Conservation (phyloP, 2,329 filamentous ascomycete species). For the Penicillium sclerotiorum region DNA sequence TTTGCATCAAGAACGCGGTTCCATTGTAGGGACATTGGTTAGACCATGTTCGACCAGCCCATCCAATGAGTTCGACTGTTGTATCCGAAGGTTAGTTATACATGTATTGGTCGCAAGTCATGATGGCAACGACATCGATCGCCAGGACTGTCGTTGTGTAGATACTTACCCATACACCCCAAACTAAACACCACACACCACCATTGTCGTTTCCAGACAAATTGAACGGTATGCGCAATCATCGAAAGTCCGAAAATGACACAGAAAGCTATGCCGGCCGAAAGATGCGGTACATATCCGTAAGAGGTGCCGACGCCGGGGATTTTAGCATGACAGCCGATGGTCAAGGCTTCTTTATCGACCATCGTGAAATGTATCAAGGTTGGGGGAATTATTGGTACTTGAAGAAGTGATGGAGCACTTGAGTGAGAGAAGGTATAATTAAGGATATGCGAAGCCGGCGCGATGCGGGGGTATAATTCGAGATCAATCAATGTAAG, state of each 20-base stretch:
- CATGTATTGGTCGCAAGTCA: not conserved
- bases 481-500: too few relatives aligned
- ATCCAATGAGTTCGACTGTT: conserved; percentile 10
- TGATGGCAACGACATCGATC: too few relatives aligned
- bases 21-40: conserved; percentile 52
- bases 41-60: conserved; percentile 49
- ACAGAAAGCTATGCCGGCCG: conserved; percentile 38
- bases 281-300: conserved; percentile 38
- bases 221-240: conserved; percentile 38
- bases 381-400: too few relatives aligned
- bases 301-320: conserved; percentile 31
- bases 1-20: conserved; percentile 36
- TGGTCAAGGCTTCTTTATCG: conserved; percentile 9
- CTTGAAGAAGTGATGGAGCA: too few relatives aligned
- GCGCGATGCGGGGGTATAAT: too few relatives aligned
- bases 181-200: conserved; percentile 42
- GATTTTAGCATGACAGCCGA: conserved; percentile 31
- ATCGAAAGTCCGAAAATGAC: conserved; percentile 40
- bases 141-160: not conserved
- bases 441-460: too few relatives aligned
- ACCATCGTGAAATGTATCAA: too few relatives aligned
- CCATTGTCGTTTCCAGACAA: conserved; percentile 42
- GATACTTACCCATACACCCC: conserved; percentile 39
- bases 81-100: not conserved
- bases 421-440: too few relatives aligned